Percentiles rank a stretch among this genome's conserved stretches.
Conservation (phyloP, 2,329 filamentous ascomycete species). For the Penicillium capsulatum region DNA sequence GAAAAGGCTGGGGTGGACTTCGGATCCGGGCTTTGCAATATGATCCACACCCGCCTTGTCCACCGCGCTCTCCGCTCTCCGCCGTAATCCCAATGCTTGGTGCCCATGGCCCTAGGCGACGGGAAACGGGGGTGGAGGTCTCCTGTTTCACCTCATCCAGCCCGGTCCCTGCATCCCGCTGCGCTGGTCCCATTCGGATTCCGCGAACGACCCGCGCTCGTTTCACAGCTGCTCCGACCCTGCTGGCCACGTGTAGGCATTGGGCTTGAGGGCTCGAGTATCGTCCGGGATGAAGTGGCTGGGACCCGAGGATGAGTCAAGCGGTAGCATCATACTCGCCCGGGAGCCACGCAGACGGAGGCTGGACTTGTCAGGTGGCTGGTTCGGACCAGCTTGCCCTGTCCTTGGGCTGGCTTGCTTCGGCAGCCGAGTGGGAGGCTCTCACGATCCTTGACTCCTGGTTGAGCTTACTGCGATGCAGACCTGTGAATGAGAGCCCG, state of each 20-base stretch:
- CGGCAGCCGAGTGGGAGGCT: too few relatives aligned
- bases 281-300: conserved; percentile 10
- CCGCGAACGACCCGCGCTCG: conserved; percentile 14
- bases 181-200: conserved; percentile 7
- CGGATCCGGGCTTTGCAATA: conserved; percentile 3
- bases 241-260: conserved; percentile 36
- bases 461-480: too few relatives aligned
- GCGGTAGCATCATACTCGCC: background rate
- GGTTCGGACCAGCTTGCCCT: too few relatives aligned
- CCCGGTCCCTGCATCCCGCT: conserved; percentile 16
- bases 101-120: conserved; percentile 35
- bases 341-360: too few relatives aligned
- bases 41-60: conserved; percentile 10
- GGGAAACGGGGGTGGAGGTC: conserved; percentile 26
- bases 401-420: too few relatives aligned
- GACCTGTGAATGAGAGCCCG: too few relatives aligned
- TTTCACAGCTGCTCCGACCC: conserved; percentile 22
- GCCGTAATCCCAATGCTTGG: conserved; percentile 42
- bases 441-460: too few relatives aligned
- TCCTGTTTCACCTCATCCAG: conserved; percentile 25
- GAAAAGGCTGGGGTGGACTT: conserved; percentile 5
- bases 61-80: conserved; percentile 35
- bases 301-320: conserved; percentile 2
- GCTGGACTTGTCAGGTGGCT: too few relatives aligned
- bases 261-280: conserved; percentile 3